Base-by-base conservation (phyloP, 768 basidiomycete species). In the Tephrocybe sp. region DNA sequence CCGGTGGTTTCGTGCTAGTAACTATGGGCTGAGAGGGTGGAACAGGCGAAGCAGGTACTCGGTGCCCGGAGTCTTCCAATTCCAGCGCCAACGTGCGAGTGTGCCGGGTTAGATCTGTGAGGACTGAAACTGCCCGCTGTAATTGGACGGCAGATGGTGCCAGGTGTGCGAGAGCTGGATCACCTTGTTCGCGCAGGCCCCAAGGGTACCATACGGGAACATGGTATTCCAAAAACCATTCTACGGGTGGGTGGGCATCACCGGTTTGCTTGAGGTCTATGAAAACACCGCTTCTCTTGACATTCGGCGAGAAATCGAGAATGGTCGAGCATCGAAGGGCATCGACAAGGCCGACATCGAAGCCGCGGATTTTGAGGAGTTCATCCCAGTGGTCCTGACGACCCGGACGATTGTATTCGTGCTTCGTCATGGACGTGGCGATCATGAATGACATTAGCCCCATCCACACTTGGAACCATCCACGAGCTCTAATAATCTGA, bases 141-240 rank as follows among this genome's bases (percentile, higher is more conserved):
- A 47, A 8, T 27, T 45, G 34, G 23, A 4, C n/a, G 15, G 3
- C 3, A 24, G 25, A 29, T 36, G 45, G 34, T 21, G 45, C 45
- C n/a, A 45, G n/a, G 30, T 16, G 12, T 23, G 15, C 13, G 27
- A 34, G 22, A 11, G 45, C 23, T 2, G 33, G 9, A 10, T 15
- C 31, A 0, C 15, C 13, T 16, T 11, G 16, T 29, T 53, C 47
- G 11, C 27, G 7, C 15, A 4, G 5, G 18, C 41, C 45, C 54
- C 49, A 55, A 22, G n/a, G 3, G 19, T 55, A 55, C 54, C 54
- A 55, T 9, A 55, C 49, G 18, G 54, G 50, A 12, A 55, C 19
- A 16, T 43, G n/a, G 4, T 24, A 42, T 16, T 34, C 2, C 13
- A 23, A 25, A 23, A 36, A 42, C 51, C 51, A 52, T 23, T 3